Percentiles rank a stretch among this genome's conserved stretches.
Evolutionary conservation across 306 rosid genomes (phyloP).

Genomic region (Cucurbita ficifolia): DNA sequence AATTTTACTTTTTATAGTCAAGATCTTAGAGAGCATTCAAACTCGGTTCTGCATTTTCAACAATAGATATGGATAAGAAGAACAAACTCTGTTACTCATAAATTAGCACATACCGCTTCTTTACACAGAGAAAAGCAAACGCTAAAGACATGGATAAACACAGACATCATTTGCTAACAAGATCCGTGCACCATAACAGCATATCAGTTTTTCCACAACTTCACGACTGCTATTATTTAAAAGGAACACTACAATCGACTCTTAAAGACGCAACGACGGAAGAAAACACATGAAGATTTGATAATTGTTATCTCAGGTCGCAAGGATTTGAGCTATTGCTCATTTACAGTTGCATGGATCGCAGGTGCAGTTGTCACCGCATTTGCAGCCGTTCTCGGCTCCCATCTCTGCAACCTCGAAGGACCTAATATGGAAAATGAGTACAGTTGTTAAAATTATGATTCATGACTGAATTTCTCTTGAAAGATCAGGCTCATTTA

Average conservation of each 20-base stretch:
- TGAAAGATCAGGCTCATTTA: background rate
- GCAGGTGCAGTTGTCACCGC: conserved; percentile 49
- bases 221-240: background rate
- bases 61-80: background rate
- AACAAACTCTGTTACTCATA: background rate
- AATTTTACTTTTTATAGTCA: background rate
- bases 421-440: conserved; percentile 4
- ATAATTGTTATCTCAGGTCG: background rate
- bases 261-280: background rate
- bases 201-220: background rate
- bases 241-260: background rate
- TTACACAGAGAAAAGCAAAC: background rate
- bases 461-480: background rate
- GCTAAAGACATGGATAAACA: background rate
- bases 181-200: background rate
- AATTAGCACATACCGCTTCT: background rate
- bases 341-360: conserved; percentile 58
- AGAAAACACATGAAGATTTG: background rate
- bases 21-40: background rate
- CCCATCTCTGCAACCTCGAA: conserved; percentile 32
- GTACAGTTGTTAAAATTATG: background rate
- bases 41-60: background rate
- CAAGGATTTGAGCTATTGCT: background rate
- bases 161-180: background rate
- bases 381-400: conserved; percentile 51